Evolutionary conservation across 495 filamentous ascomycete species (phyloP), one percentile per base, ranked within the genome.

Genomic region (Neurospora pannonica): DNA sequence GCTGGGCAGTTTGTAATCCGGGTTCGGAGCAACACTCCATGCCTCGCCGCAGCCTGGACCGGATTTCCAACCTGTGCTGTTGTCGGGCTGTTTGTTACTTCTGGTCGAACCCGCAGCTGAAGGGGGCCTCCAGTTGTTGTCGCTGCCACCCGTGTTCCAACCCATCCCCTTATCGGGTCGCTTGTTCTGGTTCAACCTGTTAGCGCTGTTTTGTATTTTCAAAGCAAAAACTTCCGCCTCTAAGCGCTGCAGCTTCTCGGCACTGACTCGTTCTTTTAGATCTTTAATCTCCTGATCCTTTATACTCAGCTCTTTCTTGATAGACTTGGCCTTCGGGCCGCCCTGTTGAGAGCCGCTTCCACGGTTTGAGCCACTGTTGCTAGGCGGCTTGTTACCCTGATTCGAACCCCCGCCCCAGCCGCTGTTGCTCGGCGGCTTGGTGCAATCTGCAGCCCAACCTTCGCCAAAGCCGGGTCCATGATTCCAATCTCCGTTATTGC

Each of bases 381-480:
- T 67, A 7, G 54, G 54, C 15, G 54, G 54, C 13, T 36, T 67
- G 54, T 19, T 17, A 2, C 46, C 46, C 5, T 21, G 11, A 1
- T 24, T 54, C 4, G 21, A 54, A 24, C 46, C 9, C 2, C n/a
- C 21, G 4, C 21, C n/a, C 46, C 46, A 54, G 1, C n/a, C n/a
- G 48, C 24, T 31, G 13, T 60, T 60, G 13, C 5, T 60, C 3
- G 46, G 46, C 24, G 46, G 46, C 4, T 3, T 28, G 48, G 38
- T 38, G 38, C 39, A 42, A 42, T 71, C 39, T 42, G 39, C 39
- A 5, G 17, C 17, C 39, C 39, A 42, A 42, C 15, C 54, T n/a
- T 70, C 17, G 34, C 37, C 43, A 8, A 54, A 69, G 54, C 43
- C 48, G 71, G 46, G 43, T 17, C 70, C 78, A 46, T 74, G 72